Base-by-base conservation (phyloP, 2,329 filamentous ascomycete genomes). In the Aureobasidium musti region DNA sequence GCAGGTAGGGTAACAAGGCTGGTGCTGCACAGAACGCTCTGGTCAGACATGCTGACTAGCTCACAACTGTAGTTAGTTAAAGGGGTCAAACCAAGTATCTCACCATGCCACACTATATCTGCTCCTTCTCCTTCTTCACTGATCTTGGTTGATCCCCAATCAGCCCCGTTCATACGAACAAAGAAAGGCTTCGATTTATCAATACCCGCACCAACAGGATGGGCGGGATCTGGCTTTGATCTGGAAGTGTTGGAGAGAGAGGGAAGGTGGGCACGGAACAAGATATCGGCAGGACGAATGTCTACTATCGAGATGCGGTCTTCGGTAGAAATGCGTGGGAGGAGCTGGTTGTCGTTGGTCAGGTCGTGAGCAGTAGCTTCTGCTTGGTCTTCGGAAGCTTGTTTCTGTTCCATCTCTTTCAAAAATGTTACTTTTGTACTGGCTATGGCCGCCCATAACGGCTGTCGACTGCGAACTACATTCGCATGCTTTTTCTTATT, bases 391-490 rank as follows among this genome's bases (percentile, higher is more conserved):
- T 86, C 86, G 68, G 89, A 85, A 67, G 89, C 87, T 76, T 91
- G 88, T 71, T 91, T 94, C 76, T 96, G 86, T 79, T 84, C 82
- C 77, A 82, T 85, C 81, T 79, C 93, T 80, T 96, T 95, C 75
- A 96, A 89, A 79, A 97, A 92, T 73, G 95, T 94, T 76, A 97
- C 93, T 83, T 97, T 97, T 75, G 93, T 97, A 80, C 92, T 97
- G 61, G 93, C 93, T 72, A 97, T 86, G 56, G 93, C 93, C 70
- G 93, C 92, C 93, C 93, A 97, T 70, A 97, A 86, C 57, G 93
- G 93, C 79, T 97, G 93, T 75, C 92, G 89, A 76, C 92, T 91
- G 77, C 93, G 86, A 71, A 96, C 92, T 78, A 95, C 91, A 67
- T 92, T 92, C 75, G 91, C 94, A 79, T 96, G 92, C 80, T 95